These are phyloP conservation scores for Boletus sp. DNA, from an alignment of 768 basidiomycete genomes.

Conservation along the genomic window DNA sequence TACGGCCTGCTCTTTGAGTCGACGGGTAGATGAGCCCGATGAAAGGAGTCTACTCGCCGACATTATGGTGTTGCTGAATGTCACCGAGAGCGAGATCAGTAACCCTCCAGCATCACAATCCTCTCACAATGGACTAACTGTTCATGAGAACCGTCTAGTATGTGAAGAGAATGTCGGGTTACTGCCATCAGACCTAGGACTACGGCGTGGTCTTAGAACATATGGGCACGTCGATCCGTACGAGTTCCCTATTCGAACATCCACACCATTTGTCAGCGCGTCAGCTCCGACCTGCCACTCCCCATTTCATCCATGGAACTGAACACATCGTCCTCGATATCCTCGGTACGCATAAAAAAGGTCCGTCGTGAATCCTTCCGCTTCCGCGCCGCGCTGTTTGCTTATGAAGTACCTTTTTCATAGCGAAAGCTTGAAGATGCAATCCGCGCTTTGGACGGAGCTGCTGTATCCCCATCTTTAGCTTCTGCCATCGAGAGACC, in stretches of 20 bases:
- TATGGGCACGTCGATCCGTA: too few relatives aligned
- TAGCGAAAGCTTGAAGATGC: conserved; percentile 84
- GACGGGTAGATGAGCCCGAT: too few relatives aligned
- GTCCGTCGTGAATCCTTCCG: conserved; percentile 22
- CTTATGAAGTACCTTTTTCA: not conserved
- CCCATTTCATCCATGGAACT: conserved; percentile 13
- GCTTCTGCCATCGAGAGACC: conserved; percentile 29
- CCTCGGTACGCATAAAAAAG: conserved; percentile 41
- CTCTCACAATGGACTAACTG: not conserved
- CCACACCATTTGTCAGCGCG: not conserved
- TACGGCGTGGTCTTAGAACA: not conserved
- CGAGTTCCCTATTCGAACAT: not conserved
- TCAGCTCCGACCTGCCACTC: not conserved
- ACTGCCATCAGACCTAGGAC: not conserved
- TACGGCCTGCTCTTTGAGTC: not conserved
- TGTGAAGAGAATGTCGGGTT: not conserved
- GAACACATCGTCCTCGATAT: conserved; percentile 8
- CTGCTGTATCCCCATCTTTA: conserved; percentile 42
- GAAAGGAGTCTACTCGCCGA: too few relatives aligned
- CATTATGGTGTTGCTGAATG: not conserved
- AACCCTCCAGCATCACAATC: not conserved
- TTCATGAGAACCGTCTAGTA: not conserved
- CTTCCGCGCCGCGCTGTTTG: not conserved
- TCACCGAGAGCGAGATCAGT: not conserved
- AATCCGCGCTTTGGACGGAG: conserved; percentile 65